Base-by-base conservation (phyloP, 2,329 filamentous ascomycete species). In the Ophiostoma triangulosporum region DNA sequence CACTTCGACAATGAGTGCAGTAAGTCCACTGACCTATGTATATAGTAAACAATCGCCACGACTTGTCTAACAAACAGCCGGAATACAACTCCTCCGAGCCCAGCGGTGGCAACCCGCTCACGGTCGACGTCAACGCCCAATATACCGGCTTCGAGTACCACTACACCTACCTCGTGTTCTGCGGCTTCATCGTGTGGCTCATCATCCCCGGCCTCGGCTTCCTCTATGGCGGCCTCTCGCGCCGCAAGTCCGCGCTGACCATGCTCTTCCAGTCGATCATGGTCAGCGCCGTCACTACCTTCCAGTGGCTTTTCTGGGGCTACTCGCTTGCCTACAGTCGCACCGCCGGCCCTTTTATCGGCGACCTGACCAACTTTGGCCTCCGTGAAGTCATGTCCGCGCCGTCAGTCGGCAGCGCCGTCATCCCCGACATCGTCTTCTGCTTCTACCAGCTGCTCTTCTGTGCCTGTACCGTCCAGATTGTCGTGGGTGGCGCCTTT, bases 221-320 rank as follows among this genome's bases (percentile, higher is more conserved):
- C 77, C 95, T 95, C 76, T 95, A 95, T 71, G 94, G 88, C 12
- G 89, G 89, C 57, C 81, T 95, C 20, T 88, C 89, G 20, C 83
- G 89, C 57, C 77, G 89, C 64, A 95, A 95, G 71, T 94, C 88
- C 0, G 89, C 89, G 7, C 74, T 95, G 52, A 93, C 88, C 22
- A 73, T 95, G 57, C 88, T 95, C 68, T 95, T 88, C 88, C 81
- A 95, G 24, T 91, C 87, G 4, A 75, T 94, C 64, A 94, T 95
- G 86, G 80, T 88, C 20, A 81, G 83, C 1, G 88, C 84, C 12
- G 84, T 95, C 50, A 83, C 88, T 33, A 84, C 82, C 26, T 94
- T 95, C 69, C 88, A 95, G 67, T 95, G 89, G 89, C 95, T 95
- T 73, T 88, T 93, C 74, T 93, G 87, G 87, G 87, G 87, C 38